Base-by-base conservation (phyloP, 148 eudicot genomes). In the Fagopyrum homotropicum region DNA sequence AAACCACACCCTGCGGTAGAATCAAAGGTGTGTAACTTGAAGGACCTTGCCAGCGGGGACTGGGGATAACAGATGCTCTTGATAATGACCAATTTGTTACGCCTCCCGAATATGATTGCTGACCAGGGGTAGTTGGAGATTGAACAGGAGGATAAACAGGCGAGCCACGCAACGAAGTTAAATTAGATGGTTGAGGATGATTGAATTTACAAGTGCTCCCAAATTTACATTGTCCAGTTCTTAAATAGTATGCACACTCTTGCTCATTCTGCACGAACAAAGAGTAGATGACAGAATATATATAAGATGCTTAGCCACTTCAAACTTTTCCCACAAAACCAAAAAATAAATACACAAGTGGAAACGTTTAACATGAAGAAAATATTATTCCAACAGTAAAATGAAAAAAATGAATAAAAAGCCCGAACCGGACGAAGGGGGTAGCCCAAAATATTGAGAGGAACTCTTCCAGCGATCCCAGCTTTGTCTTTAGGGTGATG, bases 161-260 rank as follows among this genome's bases (percentile, higher is more conserved):
- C 80, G 98, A 88, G 78, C 89, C 91, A 60, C 89, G 89, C 82
- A 88, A 79, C 69, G 97, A 80, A 72, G 87, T 81, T 86, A 83
- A 75, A 79, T 80, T 87, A 55, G 98, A 86, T 61, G 98, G 98
- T 79, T 90, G 97, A 78, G 98, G 96, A 79, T 95, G 98, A 75
- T 95, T 90, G 83, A 87, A 95, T 87, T 95, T 92, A 84, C 98
- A 95, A 45, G 96, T 92, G 81, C 83, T 80, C 70, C 98, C 98
- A 73, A 92, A 95, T 78, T 95, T 95, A 88, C 98, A 95, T 73
- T 89, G 89, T 75, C 98, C 98, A 7, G 93, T 95, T 84, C 94
- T 90, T 81, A 92, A 77, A 85, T 95, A 95, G 78, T 92, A 95
- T 40, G 93, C 86, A 85, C 98, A 92, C 76, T 92, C 98, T 5